Percentiles rank a stretch among this genome's conserved stretches.
phyloP scores from a whole-genome alignment of 164 flowering plant species.

The Vitis cinerea region DNA sequence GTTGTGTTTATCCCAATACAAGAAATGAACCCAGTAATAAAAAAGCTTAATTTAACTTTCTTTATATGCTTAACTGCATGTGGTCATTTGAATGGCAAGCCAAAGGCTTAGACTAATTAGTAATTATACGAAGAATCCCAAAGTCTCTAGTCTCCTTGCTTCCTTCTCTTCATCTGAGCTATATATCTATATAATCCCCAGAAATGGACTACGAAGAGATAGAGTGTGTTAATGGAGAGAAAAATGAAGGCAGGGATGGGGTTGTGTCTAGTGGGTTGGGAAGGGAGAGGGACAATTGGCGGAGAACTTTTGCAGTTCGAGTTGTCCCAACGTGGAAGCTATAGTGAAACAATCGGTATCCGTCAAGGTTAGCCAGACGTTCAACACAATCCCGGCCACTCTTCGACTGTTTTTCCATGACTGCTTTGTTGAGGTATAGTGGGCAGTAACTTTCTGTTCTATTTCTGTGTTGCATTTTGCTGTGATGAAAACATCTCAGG shows the following conservation, averaged over 20 bases:
- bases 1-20: too few species aligned
- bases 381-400: slow-evolving; percentile 63
- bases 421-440: slow-evolving; percentile 73
- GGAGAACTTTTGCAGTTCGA: slow-evolving; percentile 48
- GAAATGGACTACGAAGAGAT: not conserved
- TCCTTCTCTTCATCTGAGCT: too few species aligned
- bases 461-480: too few species aligned
- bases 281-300: slow-evolving; percentile 44
- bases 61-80: too few species aligned
- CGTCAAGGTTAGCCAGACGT: slow-evolving; percentile 51
- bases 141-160: too few species aligned
- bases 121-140: too few species aligned
- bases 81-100: too few species aligned
- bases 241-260: slow-evolving; percentile 25
- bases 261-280: slow-evolving; percentile 16
- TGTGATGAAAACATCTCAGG: too few species aligned
- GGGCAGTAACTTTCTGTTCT: not conserved
- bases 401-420: slow-evolving; percentile 85
- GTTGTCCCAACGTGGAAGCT: slow-evolving; percentile 60
- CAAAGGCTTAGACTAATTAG: too few species aligned
- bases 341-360: slow-evolving; percentile 50
- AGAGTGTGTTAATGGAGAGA: not conserved
- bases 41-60: too few species aligned
- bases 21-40: too few species aligned
- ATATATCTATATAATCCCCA: too few species aligned